phyloP scores from a whole-genome alignment of 768 basidiomycete genomes.

The Tricholoma flavovirens region DNA sequence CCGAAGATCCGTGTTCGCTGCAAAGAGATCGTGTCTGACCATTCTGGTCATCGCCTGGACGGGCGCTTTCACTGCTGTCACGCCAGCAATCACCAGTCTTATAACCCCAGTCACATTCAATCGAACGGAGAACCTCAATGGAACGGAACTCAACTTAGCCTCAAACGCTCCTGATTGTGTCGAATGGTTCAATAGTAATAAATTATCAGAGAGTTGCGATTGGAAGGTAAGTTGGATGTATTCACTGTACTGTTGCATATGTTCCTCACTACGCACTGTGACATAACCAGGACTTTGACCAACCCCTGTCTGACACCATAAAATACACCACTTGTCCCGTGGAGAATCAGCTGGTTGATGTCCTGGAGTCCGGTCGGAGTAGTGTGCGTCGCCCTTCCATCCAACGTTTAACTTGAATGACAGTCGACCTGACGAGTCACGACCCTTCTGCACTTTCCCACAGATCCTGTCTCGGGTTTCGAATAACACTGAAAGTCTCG shows the following conservation, averaged over 20 bases:
- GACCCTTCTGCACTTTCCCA: too few species aligned
- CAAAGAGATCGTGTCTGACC: neutral
- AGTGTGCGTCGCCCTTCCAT: conserved; percentile 12
- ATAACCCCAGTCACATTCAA: conserved; percentile 8
- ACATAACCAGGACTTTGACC: too few species aligned
- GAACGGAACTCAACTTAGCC: conserved; percentile 16
- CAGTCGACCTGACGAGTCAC: too few species aligned
- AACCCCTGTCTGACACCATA: neutral
- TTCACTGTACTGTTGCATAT: neutral
- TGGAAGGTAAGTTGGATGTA: neutral
- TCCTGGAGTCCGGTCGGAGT: conserved; percentile 18
- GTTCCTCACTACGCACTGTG: neutral
- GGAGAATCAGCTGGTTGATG: conserved; percentile 19
- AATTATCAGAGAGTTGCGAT: neutral
- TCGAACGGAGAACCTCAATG: conserved; percentile 5
- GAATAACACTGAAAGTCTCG: conserved; percentile 6
- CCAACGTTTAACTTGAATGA: too few species aligned
- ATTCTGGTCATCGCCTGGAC: neutral
- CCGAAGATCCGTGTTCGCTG: neutral
- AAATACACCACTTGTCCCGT: conserved; percentile 16
- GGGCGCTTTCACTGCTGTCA: neutral
- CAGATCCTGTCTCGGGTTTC: neutral
- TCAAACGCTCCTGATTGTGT: conserved; percentile 13
- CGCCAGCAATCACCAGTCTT: neutral
- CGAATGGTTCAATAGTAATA: conserved; percentile 9